A percentile compares a stretch with the other conserved stretches of the same genome.
phyloP scores from a whole-genome alignment of 495 filamentous ascomycete genomes.

The Penicillium lividum region DNA sequence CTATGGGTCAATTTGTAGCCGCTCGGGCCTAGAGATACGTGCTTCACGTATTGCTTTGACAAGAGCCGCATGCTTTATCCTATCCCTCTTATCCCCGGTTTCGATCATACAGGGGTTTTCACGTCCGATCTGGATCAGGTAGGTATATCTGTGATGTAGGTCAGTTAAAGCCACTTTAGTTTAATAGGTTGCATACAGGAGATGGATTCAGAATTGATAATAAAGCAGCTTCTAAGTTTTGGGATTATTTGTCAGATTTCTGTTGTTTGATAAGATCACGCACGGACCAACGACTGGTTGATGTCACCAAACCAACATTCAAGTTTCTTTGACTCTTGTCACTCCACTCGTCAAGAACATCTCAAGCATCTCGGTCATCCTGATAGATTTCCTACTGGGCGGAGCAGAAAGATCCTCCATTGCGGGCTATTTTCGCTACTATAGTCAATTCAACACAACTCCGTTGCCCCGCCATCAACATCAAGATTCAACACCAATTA shows the following conservation, averaged over 20 bases:
- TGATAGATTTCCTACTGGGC: neutral
- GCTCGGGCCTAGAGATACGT: neutral
- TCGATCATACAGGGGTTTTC: neutral
- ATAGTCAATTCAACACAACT: neutral
- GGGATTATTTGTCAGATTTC: neutral
- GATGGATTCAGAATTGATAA: neutral
- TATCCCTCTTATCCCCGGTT: neutral
- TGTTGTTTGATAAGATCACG: neutral
- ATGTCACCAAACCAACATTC: slow-evolving; percentile 4
- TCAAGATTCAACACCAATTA: neutral
- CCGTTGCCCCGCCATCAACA: neutral
- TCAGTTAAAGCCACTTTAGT: neutral
- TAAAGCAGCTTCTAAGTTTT: neutral
- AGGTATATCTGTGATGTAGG: neutral
- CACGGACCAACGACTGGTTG: slow-evolving; percentile 8
- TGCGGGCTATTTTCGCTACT: no score
- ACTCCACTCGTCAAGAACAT: neutral
- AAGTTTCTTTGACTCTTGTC: no score
- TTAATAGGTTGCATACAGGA: neutral
- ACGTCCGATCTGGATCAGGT: neutral
- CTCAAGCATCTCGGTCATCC: neutral
- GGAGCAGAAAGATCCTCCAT: no score
- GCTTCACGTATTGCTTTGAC: neutral
- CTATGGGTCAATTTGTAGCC: neutral
- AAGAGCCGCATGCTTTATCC: neutral